Evolutionary conservation across 2,329 filamentous ascomycete species (phyloP), one percentile per base, ranked within the genome.

Genomic region (Aspergillus tubingensis): DNA sequence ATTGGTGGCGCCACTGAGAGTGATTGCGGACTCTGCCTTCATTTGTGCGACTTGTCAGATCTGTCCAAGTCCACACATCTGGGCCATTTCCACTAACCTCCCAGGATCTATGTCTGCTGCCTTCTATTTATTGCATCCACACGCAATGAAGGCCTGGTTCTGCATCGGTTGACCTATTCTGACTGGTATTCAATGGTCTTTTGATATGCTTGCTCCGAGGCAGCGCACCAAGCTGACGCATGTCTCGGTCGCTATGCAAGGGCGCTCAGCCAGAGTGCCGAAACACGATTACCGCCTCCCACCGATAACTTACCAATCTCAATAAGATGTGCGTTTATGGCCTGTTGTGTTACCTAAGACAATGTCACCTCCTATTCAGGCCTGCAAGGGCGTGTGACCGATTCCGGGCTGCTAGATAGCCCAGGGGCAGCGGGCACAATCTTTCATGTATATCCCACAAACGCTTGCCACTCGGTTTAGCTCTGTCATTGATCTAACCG

Each of bases 341-440:
- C 25, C 53, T 44, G 39, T 32, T 21, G 53, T 55, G 53, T 47
- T 41, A 55, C 53, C 32, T 54, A 36, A 10, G 19, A 13, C 32
- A 32, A 25, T 32, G 41, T 47, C 43, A 44, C 39, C 6, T 55
- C 15, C n/a, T 21, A 30, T 13, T 21, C 53, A 10, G 6, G 39
- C 39, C 53, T 55, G 53, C 53, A 55, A 55, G 53, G 53, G 53
- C 39, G 44, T 17, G 25, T 32, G n/a, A 32, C 53, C 53, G 10
- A 55, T 21, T 55, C 11, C 39, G 25, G 53, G n/a, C 39, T 21
- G 11, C n/a, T n/a, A 27, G 25, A 27, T 27, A 44, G 39, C 23
- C 41, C 52, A 54, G 52, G 38, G 38, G 38, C 19, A 19, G 19
- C 23, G 5, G 8, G 8, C 39, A 30, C 11, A 38, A 23, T 10